Conservation (phyloP, 257 asterid species). For the Solanum corneliomulleri region DNA sequence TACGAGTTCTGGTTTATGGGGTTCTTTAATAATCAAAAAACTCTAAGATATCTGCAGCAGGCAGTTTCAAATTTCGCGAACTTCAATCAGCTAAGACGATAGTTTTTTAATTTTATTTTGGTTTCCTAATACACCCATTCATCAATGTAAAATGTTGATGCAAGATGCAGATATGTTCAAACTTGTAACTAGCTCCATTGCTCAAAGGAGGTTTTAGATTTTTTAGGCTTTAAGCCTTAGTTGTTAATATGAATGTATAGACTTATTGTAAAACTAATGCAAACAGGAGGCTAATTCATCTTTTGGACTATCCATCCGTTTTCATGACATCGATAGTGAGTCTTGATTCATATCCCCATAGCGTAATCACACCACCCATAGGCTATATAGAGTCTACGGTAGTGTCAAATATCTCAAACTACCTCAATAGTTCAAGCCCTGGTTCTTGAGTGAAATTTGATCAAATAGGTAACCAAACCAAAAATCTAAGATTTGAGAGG, state of each 20-base stretch:
- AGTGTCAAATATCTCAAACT: not conserved
- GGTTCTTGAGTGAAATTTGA: not conserved
- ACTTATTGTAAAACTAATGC: not conserved
- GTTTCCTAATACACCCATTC: not conserved
- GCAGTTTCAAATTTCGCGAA: not conserved
- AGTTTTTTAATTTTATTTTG: not conserved
- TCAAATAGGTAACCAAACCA: not conserved
- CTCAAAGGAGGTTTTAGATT: not conserved
- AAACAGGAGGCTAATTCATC: not conserved
- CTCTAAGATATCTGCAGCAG: constrained; percentile 19
- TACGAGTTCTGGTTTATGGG: constrained; percentile 57
- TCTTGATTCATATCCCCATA: not conserved
- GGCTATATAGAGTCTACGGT: not conserved
- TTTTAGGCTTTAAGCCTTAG: not conserved
- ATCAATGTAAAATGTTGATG: not conserved
- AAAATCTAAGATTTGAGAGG: not conserved
- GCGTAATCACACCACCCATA: not conserved
- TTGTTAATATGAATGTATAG: not conserved
- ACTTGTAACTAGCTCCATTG: not conserved
- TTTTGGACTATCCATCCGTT: not conserved
- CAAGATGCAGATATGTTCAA: not conserved
- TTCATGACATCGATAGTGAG: not conserved
- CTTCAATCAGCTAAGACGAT: not conserved
- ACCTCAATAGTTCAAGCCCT: not conserved
- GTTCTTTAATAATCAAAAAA: constrained; percentile 27